Evolutionary conservation across 495 filamentous ascomycete species (phyloP), one percentile per base, ranked within the genome.

Genomic region (Trichocladium antarcticum): DNA sequence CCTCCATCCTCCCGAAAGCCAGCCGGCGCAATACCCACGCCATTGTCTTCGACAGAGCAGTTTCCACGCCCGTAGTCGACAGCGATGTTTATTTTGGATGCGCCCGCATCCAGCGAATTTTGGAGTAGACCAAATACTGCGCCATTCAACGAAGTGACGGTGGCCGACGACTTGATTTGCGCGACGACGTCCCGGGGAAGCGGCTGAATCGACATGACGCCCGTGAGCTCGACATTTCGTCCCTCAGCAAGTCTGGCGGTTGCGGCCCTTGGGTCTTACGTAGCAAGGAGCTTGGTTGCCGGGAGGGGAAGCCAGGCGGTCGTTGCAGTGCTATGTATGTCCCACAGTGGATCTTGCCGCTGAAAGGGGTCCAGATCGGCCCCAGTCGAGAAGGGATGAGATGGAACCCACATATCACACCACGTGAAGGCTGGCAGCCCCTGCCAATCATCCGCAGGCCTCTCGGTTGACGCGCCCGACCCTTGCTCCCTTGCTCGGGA

Each of bases 11-110:
- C 70, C 9, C 61, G 56, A 53, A 95, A 95, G 50, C 90, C 85
- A 11, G 57, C 50, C 2, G 85, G 83, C 11, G 66, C 62, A 44
- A 98, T 93, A 0, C 92, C 92, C 42, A 74, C 40, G 1, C 92
- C 92, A 69, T 97, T 77, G 62, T 98, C 92, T 64, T 95, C 88
- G 14, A 97, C 78, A 0, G 79, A 74, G 64, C 89, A 95, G 46
- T 78, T 77, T 11, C 90, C 90, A 14, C 84, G 80, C 28, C 62
- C 57, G 51, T 86, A 86, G 63, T 97, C 85, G 14, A 94, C 73
- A 14, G 72, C 77, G 52, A 94, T 69, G 24, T 75, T 77, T 41
- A 96, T 67, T 47, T 78, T 85, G 32, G 70, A 78, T 15, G 90
- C 81, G 17, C 70, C 66, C 16, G 89, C 86, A 68, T 98, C 92